These are phyloP conservation scores for Capronia coronata DNA, from an alignment of 2,329 filamentous ascomycete genomes.

Conservation along the genomic window DNA sequence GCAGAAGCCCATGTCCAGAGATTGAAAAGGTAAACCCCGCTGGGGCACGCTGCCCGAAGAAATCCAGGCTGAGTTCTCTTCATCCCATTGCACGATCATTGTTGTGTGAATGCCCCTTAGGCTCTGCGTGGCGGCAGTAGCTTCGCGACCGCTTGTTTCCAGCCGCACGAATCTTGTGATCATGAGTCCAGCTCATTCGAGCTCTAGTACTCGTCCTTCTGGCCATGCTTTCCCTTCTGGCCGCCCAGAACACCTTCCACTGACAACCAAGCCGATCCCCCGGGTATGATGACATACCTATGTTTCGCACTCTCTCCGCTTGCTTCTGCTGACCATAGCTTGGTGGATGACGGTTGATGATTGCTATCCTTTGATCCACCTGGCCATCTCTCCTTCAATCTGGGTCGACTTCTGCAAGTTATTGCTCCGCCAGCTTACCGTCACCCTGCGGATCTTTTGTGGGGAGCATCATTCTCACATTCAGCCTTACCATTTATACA, in stretches of 20 bases:
- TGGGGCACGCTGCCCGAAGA: conserved; percentile 14
- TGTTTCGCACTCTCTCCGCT: neutral
- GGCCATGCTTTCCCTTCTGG: neutral
- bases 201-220: conserved; percentile 3
- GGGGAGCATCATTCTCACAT: conserved; percentile 7
- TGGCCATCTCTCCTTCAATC: neutral
- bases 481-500: conserved; percentile 24
- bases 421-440: neutral
- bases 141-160: conserved; percentile 12
- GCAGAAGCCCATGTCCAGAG: conserved; percentile 1
- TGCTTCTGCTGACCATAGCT: conserved; percentile 13
- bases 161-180: conserved; percentile 16
- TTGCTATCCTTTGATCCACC: conserved; percentile 10
- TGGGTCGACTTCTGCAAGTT: neutral
- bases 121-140: conserved; percentile 15
- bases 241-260: neutral
- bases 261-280: conserved; percentile 1
- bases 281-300: conserved; percentile 9
- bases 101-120: conserved; percentile 5
- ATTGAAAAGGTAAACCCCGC: conserved; percentile 3
- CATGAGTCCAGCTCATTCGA: conserved; percentile 12
- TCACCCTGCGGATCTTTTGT: conserved; percentile 5
- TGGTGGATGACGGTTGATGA: conserved; percentile 12
- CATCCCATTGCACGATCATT: conserved; percentile 14
- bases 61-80: conserved; percentile 20